These are phyloP conservation scores for Solanum peruvianum DNA, from an alignment of 257 asterid genomes.

Conservation along the genomic window DNA sequence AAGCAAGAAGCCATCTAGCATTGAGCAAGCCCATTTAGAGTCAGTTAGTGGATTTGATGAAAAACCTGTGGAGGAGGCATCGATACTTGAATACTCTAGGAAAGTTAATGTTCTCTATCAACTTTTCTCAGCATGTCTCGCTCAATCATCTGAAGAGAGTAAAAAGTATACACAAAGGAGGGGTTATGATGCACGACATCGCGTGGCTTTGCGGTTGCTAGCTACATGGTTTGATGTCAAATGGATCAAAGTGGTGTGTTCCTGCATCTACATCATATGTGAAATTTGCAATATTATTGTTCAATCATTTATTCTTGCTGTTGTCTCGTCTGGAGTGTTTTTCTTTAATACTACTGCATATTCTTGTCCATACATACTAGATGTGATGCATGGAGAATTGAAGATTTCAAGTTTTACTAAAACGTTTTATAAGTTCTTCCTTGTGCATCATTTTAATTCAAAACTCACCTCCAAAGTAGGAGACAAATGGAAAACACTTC, in stretches of 20 bases:
- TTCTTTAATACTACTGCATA: neutral
- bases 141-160: constrained; percentile 36
- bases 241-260: constrained; percentile 69
- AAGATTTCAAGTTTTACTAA: neutral
- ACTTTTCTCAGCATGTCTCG: constrained; percentile 81
- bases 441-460: neutral
- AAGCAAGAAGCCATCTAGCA: constrained; percentile 19
- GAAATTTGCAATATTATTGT: neutral
- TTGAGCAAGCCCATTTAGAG: constrained; percentile 23
- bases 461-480: neutral
- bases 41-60: constrained; percentile 31
- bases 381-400: neutral
- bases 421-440: neutral
- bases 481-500: neutral
- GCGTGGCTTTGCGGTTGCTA: constrained; percentile 70
- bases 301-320: neutral
- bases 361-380: neutral
- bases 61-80: constrained; percentile 50
- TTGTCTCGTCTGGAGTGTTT: neutral
- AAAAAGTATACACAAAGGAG: constrained; percentile 35
- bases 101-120: constrained; percentile 64
- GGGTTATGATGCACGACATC: constrained; percentile 88
- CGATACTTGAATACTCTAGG: constrained; percentile 46
- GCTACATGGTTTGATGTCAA: constrained; percentile 78
- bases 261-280: neutral